Conservation (phyloP, 1,139 yeast genomes). For the Blastobotrys elegans region DNA sequence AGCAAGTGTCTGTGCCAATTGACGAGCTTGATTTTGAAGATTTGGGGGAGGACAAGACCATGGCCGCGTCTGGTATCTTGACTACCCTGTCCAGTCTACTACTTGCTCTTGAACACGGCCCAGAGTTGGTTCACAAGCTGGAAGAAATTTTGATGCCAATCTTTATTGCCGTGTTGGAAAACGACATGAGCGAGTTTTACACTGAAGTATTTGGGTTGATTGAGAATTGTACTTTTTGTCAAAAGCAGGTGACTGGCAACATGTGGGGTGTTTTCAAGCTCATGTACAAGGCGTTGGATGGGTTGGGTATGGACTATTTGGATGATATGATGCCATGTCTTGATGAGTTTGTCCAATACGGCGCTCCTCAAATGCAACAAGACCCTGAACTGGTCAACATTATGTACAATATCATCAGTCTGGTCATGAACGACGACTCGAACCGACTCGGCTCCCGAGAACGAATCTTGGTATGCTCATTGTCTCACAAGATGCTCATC, state of each 20-base stretch:
- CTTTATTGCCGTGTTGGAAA: slow-evolving; percentile 57
- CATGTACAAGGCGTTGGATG: slow-evolving; percentile 49
- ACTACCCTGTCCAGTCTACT: slow-evolving; percentile 87
- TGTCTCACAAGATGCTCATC: slow-evolving; percentile 53
- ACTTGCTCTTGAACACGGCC: slow-evolving; percentile 77
- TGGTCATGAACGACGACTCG: slow-evolving; percentile 36
- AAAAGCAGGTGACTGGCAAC: slow-evolving; percentile 62
- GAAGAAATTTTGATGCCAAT: slow-evolving; percentile 75
- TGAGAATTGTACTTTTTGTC: slow-evolving; percentile 77
- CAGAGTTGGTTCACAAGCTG: slow-evolving; percentile 57
- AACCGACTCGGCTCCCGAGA: slow-evolving; percentile 43
- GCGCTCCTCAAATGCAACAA: slow-evolving; percentile 45
- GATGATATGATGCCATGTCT: slow-evolving; percentile 76
- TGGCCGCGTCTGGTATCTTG: slow-evolving; percentile 83
- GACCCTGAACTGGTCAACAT: slow-evolving; percentile 30
- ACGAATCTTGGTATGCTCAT: slow-evolving; percentile 46
- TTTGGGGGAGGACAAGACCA: slow-evolving; percentile 63
- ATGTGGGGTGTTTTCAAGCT: slow-evolving; percentile 72
- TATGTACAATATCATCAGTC: slow-evolving; percentile 35
- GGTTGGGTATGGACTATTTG: slow-evolving; percentile 52
- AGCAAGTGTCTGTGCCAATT: slow-evolving; percentile 26
- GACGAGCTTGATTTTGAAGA: slow-evolving; percentile 36
- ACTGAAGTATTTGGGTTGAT: slow-evolving; percentile 79
- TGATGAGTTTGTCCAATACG: slow-evolving; percentile 74
- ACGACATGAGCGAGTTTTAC: slow-evolving; percentile 70